These are phyloP conservation scores for Penicillium silybi DNA, from an alignment of 495 filamentous ascomycete genomes.

Conservation along the genomic window DNA sequence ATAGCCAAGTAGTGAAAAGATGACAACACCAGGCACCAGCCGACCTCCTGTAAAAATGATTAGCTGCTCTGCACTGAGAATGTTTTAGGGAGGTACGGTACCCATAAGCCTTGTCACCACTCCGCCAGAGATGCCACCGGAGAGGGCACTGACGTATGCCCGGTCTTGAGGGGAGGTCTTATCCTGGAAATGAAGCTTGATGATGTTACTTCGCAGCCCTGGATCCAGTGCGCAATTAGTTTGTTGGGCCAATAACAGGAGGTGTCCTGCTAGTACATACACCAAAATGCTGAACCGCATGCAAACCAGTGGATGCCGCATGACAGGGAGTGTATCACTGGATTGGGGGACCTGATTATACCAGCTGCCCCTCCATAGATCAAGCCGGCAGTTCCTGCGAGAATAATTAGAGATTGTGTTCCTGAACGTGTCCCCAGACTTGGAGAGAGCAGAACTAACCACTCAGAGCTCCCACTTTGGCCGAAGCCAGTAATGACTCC, in stretches of 20 bases:
- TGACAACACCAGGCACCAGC: slow-evolving; percentile 55
- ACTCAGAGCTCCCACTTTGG: slow-evolving; percentile 50
- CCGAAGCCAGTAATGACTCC: slow-evolving; percentile 33
- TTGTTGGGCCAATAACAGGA: not conserved
- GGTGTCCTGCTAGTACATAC: slow-evolving; percentile 39
- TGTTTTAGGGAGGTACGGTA: slow-evolving; percentile 25
- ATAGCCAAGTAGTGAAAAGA: slow-evolving; percentile 62
- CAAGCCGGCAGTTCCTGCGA: slow-evolving; percentile 64
- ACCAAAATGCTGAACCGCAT: slow-evolving; percentile 73
- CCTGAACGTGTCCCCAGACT: not conserved
- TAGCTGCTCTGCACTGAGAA: not conserved
- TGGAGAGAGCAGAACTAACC: slow-evolving; percentile 37
- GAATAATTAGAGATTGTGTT: not conserved
- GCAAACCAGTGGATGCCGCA: slow-evolving; percentile 76
- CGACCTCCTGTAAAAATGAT: slow-evolving; percentile 33
- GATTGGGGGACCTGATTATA: slow-evolving; percentile 61
- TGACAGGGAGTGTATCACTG: slow-evolving; percentile 64
- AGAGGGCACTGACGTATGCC: slow-evolving; percentile 59
- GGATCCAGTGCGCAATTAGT: slow-evolving; percentile 6
- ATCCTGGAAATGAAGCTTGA: slow-evolving; percentile 42
- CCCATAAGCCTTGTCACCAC: slow-evolving; percentile 59
- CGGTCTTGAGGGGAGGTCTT: slow-evolving; percentile 50
- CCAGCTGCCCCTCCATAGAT: slow-evolving; percentile 66
- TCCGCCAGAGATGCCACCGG: slow-evolving; percentile 67
- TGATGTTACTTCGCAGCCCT: slow-evolving; percentile 42